Evolutionary conservation across 2,329 filamentous ascomycete genomes (phyloP).

Genomic region (Ascocoryne sarcoides): DNA sequence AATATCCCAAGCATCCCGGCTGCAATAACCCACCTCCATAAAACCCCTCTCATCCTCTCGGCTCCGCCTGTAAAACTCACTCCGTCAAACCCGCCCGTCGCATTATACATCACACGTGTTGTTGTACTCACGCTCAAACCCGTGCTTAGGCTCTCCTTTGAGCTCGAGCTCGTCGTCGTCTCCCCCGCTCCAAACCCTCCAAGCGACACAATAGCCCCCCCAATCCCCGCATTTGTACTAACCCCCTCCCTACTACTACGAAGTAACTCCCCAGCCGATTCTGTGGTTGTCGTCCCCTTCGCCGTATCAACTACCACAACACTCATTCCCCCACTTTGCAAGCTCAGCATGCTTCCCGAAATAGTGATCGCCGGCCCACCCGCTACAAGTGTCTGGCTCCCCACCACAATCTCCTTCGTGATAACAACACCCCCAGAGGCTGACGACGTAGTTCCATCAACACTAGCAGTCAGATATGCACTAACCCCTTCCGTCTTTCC

Average conservation of each 20-base stretch:
- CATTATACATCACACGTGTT: too few species aligned
- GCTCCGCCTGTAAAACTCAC: too few species aligned
- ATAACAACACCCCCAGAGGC: too few species aligned
- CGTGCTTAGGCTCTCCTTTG: too few species aligned
- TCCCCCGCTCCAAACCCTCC: background rate
- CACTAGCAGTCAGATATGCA: background rate
- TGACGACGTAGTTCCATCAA: background rate
- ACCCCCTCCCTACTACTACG: background rate
- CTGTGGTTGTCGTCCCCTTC: background rate
- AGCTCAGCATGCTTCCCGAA: background rate
- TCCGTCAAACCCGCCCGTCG: too few species aligned
- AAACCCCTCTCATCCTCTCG: too few species aligned
- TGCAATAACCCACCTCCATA: too few species aligned
- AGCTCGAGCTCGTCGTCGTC: background rate
- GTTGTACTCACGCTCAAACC: too few species aligned
- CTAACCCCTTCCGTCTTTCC: background rate
- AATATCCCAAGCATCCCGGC: too few species aligned
- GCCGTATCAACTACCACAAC: background rate
- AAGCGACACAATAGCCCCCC: background rate
- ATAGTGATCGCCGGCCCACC: background rate
- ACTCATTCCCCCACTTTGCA: background rate
- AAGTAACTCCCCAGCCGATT: background rate
- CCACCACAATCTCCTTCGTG: background rate
- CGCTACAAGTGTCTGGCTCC: background rate
- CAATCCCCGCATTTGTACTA: background rate